Percentiles rank a stretch among this genome's conserved stretches.
Evolutionary conservation across 2,329 filamentous ascomycete species (phyloP).

Genomic region (Penicillium glabrum): DNA sequence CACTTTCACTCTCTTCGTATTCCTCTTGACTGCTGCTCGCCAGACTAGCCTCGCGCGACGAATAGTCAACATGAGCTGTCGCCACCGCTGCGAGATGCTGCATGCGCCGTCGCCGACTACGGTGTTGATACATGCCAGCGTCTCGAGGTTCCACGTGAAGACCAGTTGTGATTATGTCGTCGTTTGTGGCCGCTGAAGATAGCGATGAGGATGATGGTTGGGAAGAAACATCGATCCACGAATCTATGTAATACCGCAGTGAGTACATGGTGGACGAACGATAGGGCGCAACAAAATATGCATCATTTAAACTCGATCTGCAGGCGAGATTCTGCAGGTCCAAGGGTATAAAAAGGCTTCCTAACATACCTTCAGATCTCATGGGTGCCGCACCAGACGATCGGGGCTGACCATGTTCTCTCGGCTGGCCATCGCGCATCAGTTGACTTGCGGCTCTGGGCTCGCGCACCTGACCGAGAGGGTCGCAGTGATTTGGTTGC

Average conservation of each 20-base stretch:
- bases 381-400: conserved; percentile 35
- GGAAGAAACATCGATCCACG: conserved; percentile 92
- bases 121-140: conserved; percentile 52
- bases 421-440: conserved; percentile 36
- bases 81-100: conserved; percentile 36
- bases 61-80: conserved; percentile 42
- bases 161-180: conserved; percentile 89
- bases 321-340: conserved; percentile 10
- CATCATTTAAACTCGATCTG: conserved; percentile 6
- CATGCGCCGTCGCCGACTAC: conserved; percentile 54
- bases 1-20: conserved; percentile 89
- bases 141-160: conserved; percentile 69
- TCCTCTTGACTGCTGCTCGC: conserved; percentile 82
- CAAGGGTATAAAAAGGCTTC: conserved; percentile 14
- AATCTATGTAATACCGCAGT: conserved; percentile 65
- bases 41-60: conserved; percentile 45
- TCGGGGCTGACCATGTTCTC: conserved; percentile 36
- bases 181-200: conserved; percentile 68
- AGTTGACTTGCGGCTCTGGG: conserved; percentile 31
- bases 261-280: conserved; percentile 38
- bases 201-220: conserved; percentile 91
- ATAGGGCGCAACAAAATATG: background rate
- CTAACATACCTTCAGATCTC: conserved; percentile 46
- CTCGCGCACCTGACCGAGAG: conserved; percentile 37
- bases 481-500: conserved; percentile 43